Evolutionary conservation across 257 asterid genomes (phyloP).

Genomic region (Salvia hispanica): DNA sequence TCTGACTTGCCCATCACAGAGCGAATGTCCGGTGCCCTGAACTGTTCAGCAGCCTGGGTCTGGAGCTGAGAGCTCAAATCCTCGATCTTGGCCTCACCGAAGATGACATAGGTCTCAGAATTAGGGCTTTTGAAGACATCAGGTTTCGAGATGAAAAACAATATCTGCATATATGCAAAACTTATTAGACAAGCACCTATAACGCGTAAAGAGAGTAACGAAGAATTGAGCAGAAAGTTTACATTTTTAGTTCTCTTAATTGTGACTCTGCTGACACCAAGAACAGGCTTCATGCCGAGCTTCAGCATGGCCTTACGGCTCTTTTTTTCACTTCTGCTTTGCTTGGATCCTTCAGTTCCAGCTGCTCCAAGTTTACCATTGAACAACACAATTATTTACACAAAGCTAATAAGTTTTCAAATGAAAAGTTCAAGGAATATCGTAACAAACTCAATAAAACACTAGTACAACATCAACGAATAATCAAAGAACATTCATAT

Average conservation of each 20-base stretch:
- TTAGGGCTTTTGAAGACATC: constrained; percentile 93
- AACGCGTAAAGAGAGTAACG: neutral
- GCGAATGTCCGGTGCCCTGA: constrained; percentile 78
- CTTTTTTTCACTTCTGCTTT: constrained; percentile 97
- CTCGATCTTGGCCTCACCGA: constrained; percentile 92
- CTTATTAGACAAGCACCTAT: neutral
- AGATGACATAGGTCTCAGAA: constrained; percentile 77
- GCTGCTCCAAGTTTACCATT: constrained; percentile 39
- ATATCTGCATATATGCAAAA: constrained; percentile 44
- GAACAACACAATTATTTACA: constrained; percentile 10
- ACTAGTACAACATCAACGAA: neutral
- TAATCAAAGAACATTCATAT: neutral
- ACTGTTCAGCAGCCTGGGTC: constrained; percentile 93
- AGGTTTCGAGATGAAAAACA: constrained; percentile 86
- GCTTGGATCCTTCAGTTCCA: constrained; percentile 65
- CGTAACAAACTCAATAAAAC: neutral
- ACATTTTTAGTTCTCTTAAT: constrained; percentile 84
- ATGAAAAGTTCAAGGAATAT: neutral
- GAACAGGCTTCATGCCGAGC: constrained; percentile 86
- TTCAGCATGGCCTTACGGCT: constrained; percentile 94
- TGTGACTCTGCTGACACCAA: constrained; percentile 87
- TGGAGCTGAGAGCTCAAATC: constrained; percentile 94
- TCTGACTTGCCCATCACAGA: constrained; percentile 68
- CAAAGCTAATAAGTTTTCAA: neutral
- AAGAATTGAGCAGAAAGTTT: constrained; percentile 10